These are phyloP conservation scores for Salvia miltiorrhiza DNA, from an alignment of 257 asterid genomes.

Conservation along the genomic window DNA sequence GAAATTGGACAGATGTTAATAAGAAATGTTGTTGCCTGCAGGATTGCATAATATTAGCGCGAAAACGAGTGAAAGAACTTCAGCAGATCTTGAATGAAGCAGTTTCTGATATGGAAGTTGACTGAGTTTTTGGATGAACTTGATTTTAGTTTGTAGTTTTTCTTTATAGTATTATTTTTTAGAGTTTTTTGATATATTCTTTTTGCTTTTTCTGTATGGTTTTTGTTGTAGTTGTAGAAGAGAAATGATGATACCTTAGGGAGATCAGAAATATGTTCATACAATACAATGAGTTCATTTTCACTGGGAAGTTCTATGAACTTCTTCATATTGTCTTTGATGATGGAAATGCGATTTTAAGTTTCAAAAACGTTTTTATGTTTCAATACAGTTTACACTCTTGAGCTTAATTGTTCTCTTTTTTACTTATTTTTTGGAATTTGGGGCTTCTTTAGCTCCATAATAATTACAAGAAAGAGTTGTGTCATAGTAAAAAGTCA, in stretches of 20 bases:
- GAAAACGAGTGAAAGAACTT: constrained; percentile 64
- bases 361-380: too few species aligned
- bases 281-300: not conserved
- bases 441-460: not conserved
- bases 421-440: not conserved
- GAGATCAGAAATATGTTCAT: constrained; percentile 8
- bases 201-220: not conserved
- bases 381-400: not conserved
- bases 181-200: not conserved
- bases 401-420: not conserved
- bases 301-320: not conserved
- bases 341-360: too few species aligned
- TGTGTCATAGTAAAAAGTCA: too few species aligned
- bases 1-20: too few species aligned
- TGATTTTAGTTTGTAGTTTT: not conserved
- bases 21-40: constrained; percentile 33
- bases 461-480: too few species aligned
- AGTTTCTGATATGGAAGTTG: constrained; percentile 68
- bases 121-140: constrained; percentile 26
- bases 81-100: constrained; percentile 61
- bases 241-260: not conserved
- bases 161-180: not conserved
- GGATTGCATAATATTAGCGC: constrained; percentile 63
- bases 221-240: constrained; percentile 13
- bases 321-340: too few species aligned